Percentiles rank a stretch among this genome's conserved stretches.
These are phyloP conservation scores for Candida dajiaensis DNA, from an alignment of 805 yeast species.

Conservation along the genomic window DNA sequence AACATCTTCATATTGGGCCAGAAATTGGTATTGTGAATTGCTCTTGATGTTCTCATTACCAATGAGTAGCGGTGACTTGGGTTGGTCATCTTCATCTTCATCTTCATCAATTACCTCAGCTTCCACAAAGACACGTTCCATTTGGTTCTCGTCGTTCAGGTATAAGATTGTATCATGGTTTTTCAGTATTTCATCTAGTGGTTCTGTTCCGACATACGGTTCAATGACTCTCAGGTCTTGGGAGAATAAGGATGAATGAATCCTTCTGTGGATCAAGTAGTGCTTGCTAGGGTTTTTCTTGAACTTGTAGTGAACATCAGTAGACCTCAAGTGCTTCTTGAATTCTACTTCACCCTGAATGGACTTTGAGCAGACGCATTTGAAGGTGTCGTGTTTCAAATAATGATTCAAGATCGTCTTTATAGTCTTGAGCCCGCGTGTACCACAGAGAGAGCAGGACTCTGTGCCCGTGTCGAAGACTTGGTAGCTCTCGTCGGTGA, in stretches of 20 bases:
- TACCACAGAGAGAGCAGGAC: neutral
- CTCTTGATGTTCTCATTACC: neutral
- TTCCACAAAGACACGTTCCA: neutral
- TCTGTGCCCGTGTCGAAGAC: neutral
- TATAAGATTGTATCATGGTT: neutral
- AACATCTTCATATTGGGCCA: neutral
- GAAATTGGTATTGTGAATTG: neutral
- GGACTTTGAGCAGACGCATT: neutral
- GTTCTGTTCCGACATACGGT: neutral
- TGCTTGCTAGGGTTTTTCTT: neutral
- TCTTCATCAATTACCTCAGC: neutral
- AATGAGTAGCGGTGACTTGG: neutral
- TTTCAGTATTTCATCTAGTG: neutral
- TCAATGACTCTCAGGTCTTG: neutral
- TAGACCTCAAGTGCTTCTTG: neutral
- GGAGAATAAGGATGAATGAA: neutral
- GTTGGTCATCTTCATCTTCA: neutral
- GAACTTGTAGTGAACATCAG: neutral
- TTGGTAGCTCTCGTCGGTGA: neutral
- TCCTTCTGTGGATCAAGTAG: neutral
- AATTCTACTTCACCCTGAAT: neutral
- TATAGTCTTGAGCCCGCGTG: neutral
- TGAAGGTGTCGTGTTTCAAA: neutral
- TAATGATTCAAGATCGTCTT: neutral
- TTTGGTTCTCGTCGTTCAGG: neutral